These are phyloP conservation scores for Betula pendula DNA, from an alignment of 306 rosid species.

Conservation along the genomic window DNA sequence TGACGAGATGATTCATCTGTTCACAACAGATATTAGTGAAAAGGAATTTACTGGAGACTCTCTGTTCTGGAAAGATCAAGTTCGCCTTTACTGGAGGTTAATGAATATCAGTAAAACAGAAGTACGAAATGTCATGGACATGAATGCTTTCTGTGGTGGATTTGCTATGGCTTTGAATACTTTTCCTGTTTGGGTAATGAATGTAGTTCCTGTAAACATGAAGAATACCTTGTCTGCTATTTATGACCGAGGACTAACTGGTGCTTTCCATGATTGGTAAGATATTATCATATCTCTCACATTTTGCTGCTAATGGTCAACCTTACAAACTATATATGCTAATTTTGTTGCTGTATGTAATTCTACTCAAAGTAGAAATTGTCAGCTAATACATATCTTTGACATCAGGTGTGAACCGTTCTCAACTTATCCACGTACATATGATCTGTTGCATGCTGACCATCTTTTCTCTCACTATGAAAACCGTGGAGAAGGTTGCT, in stretches of 20 bases:
- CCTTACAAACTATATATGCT: background rate
- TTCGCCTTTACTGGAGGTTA: conserved; percentile 68
- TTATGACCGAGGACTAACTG: conserved; percentile 74
- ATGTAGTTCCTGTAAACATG: conserved; percentile 71
- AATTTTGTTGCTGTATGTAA: background rate
- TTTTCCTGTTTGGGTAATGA: conserved; percentile 82
- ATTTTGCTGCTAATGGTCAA: background rate
- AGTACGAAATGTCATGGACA: conserved; percentile 88
- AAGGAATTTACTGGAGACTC: conserved; percentile 64
- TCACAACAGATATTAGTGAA: conserved; percentile 54
- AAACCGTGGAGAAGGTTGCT: conserved; percentile 55
- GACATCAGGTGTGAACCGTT: conserved; percentile 84
- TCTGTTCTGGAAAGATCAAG: conserved; percentile 72
- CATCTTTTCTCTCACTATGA: conserved; percentile 74
- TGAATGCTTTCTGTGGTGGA: conserved; percentile 87
- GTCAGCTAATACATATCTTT: conserved; percentile 32
- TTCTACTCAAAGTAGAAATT: background rate
- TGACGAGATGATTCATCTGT: conserved; percentile 23
- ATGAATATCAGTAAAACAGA: conserved; percentile 60
- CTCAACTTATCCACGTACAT: conserved; percentile 91
- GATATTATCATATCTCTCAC: conserved; percentile 4
- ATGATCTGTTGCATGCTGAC: conserved; percentile 80
- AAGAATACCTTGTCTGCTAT: conserved; percentile 81
- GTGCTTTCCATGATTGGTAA: conserved; percentile 91
- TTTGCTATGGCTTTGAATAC: conserved; percentile 65